Percentiles rank a stretch among this genome's conserved stretches.
phyloP scores from a whole-genome alignment of 2,329 filamentous ascomycete species.

The Hypoxylon sp. region DNA sequence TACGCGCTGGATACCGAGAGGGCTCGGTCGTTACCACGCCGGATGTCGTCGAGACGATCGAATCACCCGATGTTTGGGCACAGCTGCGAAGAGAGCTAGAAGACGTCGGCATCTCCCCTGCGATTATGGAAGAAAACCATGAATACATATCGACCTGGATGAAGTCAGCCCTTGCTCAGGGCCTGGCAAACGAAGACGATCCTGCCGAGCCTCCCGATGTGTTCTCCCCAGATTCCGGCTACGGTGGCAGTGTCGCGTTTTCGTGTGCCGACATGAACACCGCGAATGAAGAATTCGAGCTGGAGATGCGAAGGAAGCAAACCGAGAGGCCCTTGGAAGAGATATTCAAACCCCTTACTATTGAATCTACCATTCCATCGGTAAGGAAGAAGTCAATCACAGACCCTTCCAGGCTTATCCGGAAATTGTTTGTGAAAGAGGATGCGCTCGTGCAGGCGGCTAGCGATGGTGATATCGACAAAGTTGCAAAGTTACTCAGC shows the following conservation, averaged over 20 bases:
- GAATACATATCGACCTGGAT: constrained; percentile 50
- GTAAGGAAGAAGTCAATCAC: constrained; percentile 39
- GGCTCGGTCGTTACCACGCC: constrained; percentile 47
- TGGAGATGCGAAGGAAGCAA: constrained; percentile 44
- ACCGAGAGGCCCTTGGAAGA: constrained; percentile 36
- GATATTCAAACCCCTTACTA: constrained; percentile 37
- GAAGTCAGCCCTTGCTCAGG: constrained; percentile 47
- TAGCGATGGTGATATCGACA: constrained; percentile 49
- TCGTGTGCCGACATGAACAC: constrained; percentile 40
- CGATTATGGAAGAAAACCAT: constrained; percentile 48
- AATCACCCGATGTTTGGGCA: constrained; percentile 47
- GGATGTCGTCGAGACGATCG: constrained; percentile 45
- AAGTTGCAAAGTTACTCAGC: constrained; percentile 48
- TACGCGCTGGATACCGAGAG: constrained; percentile 48
- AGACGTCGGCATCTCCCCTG: constrained; percentile 48
- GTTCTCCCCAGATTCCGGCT: constrained; percentile 43
- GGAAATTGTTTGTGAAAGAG: constrained; percentile 50
- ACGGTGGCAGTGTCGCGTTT: constrained; percentile 42
- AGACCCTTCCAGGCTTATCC: constrained; percentile 44
- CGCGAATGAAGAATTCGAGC: constrained; percentile 50
- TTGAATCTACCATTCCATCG: constrained; percentile 30
- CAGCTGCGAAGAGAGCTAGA: constrained; percentile 49
- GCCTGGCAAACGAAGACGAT: constrained; percentile 46
- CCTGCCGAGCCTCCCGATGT: constrained; percentile 27
- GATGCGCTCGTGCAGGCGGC: constrained; percentile 51